These are phyloP conservation scores for Gastrolobium villosum DNA, from an alignment of 306 rosid genomes.

Conservation along the genomic window DNA sequence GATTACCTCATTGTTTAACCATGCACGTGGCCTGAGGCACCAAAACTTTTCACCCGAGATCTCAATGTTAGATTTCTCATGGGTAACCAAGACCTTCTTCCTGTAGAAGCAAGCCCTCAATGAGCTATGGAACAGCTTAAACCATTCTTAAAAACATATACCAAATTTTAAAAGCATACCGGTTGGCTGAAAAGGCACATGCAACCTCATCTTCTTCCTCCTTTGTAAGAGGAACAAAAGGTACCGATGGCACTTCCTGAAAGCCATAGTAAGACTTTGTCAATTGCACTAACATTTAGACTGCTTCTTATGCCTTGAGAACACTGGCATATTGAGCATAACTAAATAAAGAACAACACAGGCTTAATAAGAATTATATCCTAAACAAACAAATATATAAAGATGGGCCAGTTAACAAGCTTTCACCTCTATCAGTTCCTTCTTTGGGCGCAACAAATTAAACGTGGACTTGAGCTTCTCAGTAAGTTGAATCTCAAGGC, in stretches of 20 bases:
- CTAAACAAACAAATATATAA: slow-evolving; percentile 15
- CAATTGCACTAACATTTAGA: slow-evolving; percentile 34
- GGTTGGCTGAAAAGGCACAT: slow-evolving; percentile 62
- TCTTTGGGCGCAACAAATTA: slow-evolving; percentile 60
- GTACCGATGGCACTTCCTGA: slow-evolving; percentile 70
- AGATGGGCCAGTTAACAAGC: slow-evolving; percentile 2
- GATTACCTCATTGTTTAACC: slow-evolving; percentile 95
- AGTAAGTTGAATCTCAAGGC: slow-evolving; percentile 57
- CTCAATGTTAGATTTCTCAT: slow-evolving; percentile 77
- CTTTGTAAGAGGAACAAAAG: slow-evolving; percentile 70
- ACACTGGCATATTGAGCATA: slow-evolving; percentile 18
- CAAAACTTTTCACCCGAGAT: slow-evolving; percentile 69
- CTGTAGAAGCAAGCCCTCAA: slow-evolving; percentile 55
- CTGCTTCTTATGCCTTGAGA: slow-evolving; percentile 17
- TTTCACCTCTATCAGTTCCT: slow-evolving; percentile 67
- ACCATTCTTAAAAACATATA: slow-evolving; percentile 25
- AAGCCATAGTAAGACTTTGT: slow-evolving; percentile 39
- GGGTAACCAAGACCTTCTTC: slow-evolving; percentile 76
- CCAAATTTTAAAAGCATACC: slow-evolving; percentile 61
- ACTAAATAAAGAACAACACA: not conserved
- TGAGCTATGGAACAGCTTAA: slow-evolving; percentile 40
- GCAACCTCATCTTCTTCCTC: slow-evolving; percentile 70
- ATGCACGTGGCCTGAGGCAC: slow-evolving; percentile 77
- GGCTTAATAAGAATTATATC: slow-evolving; percentile 1
- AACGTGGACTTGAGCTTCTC: slow-evolving; percentile 54